Conservation (phyloP, 73 alveolate genomes). For the Symbiodinium natans region DNA sequence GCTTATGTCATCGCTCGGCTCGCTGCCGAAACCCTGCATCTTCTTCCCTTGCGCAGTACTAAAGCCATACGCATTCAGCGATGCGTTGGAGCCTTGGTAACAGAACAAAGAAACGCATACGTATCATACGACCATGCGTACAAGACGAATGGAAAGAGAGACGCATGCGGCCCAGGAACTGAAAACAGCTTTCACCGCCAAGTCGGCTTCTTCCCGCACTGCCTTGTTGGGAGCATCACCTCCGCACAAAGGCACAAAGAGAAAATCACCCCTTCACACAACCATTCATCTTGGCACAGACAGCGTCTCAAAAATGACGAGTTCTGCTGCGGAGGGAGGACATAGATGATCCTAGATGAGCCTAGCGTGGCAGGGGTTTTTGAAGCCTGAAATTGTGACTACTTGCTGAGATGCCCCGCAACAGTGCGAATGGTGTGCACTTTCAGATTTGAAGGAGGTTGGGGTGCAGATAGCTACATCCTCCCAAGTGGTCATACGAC, state of each 20-base stretch:
- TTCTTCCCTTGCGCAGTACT: conserved; percentile 68
- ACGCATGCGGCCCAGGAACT: not conserved
- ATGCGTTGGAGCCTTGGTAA: conserved; percentile 56
- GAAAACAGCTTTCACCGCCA: conserved; percentile 92
- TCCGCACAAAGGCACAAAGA: not conserved
- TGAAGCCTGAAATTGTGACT: too few species aligned
- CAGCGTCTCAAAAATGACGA: too few species aligned
- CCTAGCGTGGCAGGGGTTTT: too few species aligned
- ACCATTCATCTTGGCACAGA: too few species aligned
- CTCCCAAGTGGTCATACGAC: too few species aligned
- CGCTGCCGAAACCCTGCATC: conserved; percentile 93
- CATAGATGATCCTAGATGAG: too few species aligned
- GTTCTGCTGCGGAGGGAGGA: too few species aligned
- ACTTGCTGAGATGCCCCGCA: too few species aligned
- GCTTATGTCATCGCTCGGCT: conserved; percentile 90
- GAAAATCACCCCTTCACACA: not conserved
- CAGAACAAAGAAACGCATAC: not conserved
- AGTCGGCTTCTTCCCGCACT: conserved; percentile 90
- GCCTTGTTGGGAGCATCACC: conserved; percentile 93
- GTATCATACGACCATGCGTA: too few species aligned
- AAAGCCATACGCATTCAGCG: conserved; percentile 84
- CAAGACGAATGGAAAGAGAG: not conserved
- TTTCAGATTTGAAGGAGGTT: too few species aligned
- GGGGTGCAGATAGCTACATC: too few species aligned
- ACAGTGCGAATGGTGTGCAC: too few species aligned